A percentile compares a stretch with the other conserved stretches of the same genome.
phyloP scores from a whole-genome alignment of 768 basidiomycete species.

The Trametes sanguinea region DNA sequence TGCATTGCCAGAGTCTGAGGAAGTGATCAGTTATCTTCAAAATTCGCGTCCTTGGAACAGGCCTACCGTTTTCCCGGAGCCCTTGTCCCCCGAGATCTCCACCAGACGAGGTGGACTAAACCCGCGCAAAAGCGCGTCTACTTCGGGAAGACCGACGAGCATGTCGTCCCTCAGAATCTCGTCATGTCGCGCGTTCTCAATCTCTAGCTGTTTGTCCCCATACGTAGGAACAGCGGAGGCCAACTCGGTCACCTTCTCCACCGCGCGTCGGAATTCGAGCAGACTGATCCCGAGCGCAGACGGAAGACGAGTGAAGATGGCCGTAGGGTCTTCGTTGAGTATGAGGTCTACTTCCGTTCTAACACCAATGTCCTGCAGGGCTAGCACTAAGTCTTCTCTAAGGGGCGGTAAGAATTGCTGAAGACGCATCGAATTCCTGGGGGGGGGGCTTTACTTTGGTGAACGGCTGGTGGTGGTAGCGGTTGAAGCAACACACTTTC shows the following conservation, averaged over 20 bases:
- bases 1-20: conserved; percentile 62
- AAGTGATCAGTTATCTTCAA: too few relatives aligned
- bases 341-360: conserved; percentile 60
- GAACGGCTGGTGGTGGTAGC: neutral
- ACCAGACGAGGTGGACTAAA: conserved; percentile 55
- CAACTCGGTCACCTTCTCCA: conserved; percentile 41
- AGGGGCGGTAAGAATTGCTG: conserved; percentile 32
- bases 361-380: conserved; percentile 51
- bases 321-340: conserved; percentile 47
- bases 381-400: conserved; percentile 45
- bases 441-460: neutral
- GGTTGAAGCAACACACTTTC: neutral
- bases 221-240: conserved; percentile 46
- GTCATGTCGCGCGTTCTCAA: conserved; percentile 17
- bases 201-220: conserved; percentile 34
- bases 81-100: conserved; percentile 68
- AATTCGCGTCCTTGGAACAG: neutral
- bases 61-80: conserved; percentile 70
- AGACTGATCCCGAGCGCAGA: conserved; percentile 46
- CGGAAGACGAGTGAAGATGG: conserved; percentile 55
- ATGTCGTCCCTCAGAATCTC: conserved; percentile 15
- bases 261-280: conserved; percentile 47
- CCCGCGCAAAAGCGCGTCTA: conserved; percentile 56
- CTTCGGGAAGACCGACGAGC: conserved; percentile 42
- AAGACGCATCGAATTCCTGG: conserved; percentile 24